These are phyloP conservation scores for Coffea eugenioides DNA, from an alignment of 257 asterid species.

Conservation along the genomic window DNA sequence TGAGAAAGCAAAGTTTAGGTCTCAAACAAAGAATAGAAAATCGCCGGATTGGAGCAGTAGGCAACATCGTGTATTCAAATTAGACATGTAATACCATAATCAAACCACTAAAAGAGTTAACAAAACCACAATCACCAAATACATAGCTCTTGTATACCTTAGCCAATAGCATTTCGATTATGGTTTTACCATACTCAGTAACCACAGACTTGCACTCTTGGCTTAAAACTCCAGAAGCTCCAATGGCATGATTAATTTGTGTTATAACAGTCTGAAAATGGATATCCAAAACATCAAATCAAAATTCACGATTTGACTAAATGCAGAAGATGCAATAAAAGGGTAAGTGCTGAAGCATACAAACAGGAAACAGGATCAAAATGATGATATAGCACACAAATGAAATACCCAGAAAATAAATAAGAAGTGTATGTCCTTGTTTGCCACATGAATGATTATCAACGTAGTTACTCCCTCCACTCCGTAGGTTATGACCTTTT, in stretches of 20 bases:
- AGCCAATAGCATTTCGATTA: conserved; percentile 56
- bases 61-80: not conserved
- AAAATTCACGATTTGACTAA: not conserved
- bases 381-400: not conserved
- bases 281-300: conserved; percentile 12
- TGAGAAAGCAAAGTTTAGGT: conserved; percentile 10
- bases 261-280: conserved; percentile 56
- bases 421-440: not conserved
- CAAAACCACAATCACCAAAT: not conserved
- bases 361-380: not conserved
- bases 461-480: too few relatives aligned
- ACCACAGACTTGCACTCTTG: conserved; percentile 82
- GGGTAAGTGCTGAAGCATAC: not conserved
- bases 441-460: not conserved
- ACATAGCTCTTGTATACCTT: conserved; percentile 38
- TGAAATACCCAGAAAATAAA: not conserved
- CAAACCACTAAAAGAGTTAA: not conserved
- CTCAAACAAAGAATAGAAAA: conserved; percentile 3
- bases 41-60: conserved; percentile 10
- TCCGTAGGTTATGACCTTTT: too few relatives aligned
- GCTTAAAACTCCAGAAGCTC: conserved; percentile 86
- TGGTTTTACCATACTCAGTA: conserved; percentile 60
- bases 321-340: not conserved
- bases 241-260: conserved; percentile 84
- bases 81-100: not conserved